phyloP scores from a whole-genome alignment of 2,329 filamentous ascomycete genomes.

The Sphaerostilbella broomeana region DNA sequence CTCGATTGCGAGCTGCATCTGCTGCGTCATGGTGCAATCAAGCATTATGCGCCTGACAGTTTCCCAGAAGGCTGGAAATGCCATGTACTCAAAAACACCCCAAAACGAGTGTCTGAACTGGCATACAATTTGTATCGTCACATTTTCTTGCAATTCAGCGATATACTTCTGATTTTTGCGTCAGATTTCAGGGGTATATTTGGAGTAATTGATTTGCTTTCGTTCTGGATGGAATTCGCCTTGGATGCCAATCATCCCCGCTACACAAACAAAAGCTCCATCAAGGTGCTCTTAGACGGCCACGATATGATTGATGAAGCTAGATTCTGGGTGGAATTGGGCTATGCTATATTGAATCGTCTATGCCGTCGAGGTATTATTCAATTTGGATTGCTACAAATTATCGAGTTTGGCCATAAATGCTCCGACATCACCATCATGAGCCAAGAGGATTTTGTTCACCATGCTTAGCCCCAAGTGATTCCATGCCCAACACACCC shows the following conservation, averaged over 20 bases:
- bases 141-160: neutral
- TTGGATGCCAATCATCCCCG: too few species aligned
- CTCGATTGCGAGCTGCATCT: constrained; percentile 7
- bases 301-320: neutral
- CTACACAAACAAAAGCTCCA: too few species aligned
- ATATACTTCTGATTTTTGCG: constrained; percentile 2
- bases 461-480: too few species aligned
- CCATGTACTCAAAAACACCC: too few species aligned
- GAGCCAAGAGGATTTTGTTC: neutral
- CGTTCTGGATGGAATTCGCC: neutral
- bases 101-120: too few species aligned
- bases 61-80: too few species aligned
- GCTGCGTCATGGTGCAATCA: too few species aligned
- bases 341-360: neutral
- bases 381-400: too few species aligned
- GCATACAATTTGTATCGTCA: neutral
- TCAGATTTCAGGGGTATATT: neutral
- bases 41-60: too few species aligned
- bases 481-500: too few species aligned
- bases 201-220: neutral
- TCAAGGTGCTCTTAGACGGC: neutral
- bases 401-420: neutral
- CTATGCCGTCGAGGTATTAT: neutral
- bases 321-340: neutral
- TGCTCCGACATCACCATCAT: neutral